Base-by-base conservation (phyloP, 2,329 filamentous ascomycete species). In the Tolypocladium ophioglossoides region DNA sequence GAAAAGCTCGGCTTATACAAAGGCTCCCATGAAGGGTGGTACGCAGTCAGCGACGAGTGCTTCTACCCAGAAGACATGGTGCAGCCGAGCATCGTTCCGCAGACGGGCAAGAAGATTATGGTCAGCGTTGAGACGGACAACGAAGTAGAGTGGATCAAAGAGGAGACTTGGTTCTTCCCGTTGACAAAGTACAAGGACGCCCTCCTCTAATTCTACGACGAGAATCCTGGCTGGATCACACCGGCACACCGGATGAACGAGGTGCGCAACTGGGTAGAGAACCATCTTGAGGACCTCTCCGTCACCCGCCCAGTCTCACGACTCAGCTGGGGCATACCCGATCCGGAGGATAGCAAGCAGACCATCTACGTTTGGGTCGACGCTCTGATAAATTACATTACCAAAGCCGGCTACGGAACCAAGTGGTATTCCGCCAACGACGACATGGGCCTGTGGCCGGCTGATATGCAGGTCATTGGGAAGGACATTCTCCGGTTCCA, bases 281-380 rank as follows among this genome's bases (percentile, higher is more conserved):
- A 84, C 52, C 86, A 90, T 8, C 78, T 99, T 1, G 82, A 89
- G 63, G 94, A 99, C 67, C 78, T 99, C 16, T 96, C 91, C 4
- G 82, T 96, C 51, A 97, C 92, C 2, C 80, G 95, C 32, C 94
- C 94, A 0, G 75, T 79, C 4, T 82, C 85, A 53, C 81, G 94
- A 50, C 71, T 97, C 41, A 80, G 75, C 27, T 99, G 94, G 94
- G 94, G 94, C 4, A 87, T 99, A 54, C 84, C 78, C 8, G 94
- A 96, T 30, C 94, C 94, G 0, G 85, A 85, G 52, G 94, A 99
- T 63, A 74, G 80, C 0, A 82, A 76, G 20, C 94, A 97, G 70
- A 97, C 91, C 3, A 92, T 99, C 55, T 99, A 99, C 65, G 95
- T 99, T 35, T 99, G 94, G 94, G 80, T 99, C 0, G 95, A 99